Evolutionary conservation across 768 basidiomycete species (phyloP), one percentile per base, ranked within the genome.

Genomic region (Auricularia sp.): DNA sequence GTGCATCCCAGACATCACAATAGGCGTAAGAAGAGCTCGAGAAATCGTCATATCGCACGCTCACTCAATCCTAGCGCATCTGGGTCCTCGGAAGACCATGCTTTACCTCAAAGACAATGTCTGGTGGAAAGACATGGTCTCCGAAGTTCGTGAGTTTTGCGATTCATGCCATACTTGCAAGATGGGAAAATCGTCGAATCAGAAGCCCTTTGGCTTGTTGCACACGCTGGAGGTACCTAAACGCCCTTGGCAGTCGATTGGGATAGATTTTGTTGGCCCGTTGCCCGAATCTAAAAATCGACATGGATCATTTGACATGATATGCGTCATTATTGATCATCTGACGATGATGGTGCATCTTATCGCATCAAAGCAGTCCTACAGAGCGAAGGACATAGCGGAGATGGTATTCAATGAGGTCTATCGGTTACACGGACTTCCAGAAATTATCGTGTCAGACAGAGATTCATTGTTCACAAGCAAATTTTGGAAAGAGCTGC

Each of bases 391-490:
- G 0, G 73, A 80, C 0, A 61, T 82, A 0, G 77, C 78, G 0
- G 72, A 79, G 43, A 12, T 78, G 0, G 67, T 79, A 33, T 77
- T 78, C 44, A 69, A 69, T 0, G 43, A 72, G 2, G 68, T 80
- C 0, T 79, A 78, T 36, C 76, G 75, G 11, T 67, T 69, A 0
- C 78, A 81, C 64, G 79, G 80, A 0, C 62, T 81, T 0, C 80
- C 78, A 0, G 64, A 67, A 2, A 33, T 63, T 0, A 78, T 83
- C 0, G 70, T 82, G 0, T 77, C 74, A 12, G 39, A 39, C 39
- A 7, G 39, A 39, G 39, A 39, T 12, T 39, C 39, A 12, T 39
- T 39, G 12, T 83, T 81, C 67, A 81, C 78, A 0, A 77, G 77
- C n/a, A 62, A 54, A 0, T 81, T 81, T 65, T 82, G 80, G 81